Base-by-base conservation (phyloP, 306 rosid genomes). In the Dryas drummondii region DNA sequence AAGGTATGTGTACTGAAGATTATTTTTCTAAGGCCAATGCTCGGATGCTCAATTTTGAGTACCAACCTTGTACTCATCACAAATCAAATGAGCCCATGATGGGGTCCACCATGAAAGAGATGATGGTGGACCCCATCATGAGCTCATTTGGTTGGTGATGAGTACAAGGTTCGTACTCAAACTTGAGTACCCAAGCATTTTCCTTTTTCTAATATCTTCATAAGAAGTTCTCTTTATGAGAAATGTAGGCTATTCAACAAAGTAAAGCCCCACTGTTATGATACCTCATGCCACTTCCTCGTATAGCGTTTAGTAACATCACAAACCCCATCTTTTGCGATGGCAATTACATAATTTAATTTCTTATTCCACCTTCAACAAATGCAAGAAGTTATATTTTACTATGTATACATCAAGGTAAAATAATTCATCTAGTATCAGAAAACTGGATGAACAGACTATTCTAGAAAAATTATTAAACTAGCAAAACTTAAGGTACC, bases 281-380 rank as follows among this genome's bases (percentile, higher is more conserved):
- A 70, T 76, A 94, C 98, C 93, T 94, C 97, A 54, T 78, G 91
- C 98, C 97, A 91, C 81, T 90, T 90, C 89, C 87, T 88, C 10
- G 98, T 91, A 87, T 94, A 94, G 55, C 90, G 93, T 85, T 88
- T 91, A 61, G 98, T 94, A 74, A 94, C 96, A 84, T 94, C 98
- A 82, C 69, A 78, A 74, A 82, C 86, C 66, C 98, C 98, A 72
- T 88, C 96, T 73, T 84, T 90, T 13, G 96, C 83, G 41, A 94
- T 78, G 70, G 91, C 97, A 82, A 94, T 81, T 56, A 68, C 81
- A 68, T 91, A 94, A 86, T 90, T 57, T 78, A 94, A 82, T 84
- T 94, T 86, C 83, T 91, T 94, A 7, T 85, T 79, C 98, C 98
- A 94, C 85, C 97, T 94, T 64, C 77, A 78, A 74, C 53, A 67